Base-by-base conservation (phyloP, 208 protist genomes). In the Acanthamoeba lenticulata region DNA sequence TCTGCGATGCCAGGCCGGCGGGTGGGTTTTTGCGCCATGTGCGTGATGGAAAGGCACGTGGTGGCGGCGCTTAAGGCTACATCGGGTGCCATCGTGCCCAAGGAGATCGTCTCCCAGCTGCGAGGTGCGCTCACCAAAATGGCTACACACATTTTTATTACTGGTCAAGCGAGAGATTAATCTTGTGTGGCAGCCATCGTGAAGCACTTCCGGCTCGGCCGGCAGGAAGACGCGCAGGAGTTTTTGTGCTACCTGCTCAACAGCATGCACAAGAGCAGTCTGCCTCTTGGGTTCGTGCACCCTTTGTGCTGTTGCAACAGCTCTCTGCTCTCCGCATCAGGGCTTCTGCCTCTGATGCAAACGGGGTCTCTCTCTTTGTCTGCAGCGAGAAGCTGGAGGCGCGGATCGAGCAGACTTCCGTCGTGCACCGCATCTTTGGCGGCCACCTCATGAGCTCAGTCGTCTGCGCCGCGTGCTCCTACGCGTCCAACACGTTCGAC, bases 211-310 rank as follows among this genome's bases (percentile, higher is more conserved):
- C 92, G 94, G 11, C 34, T 97, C 2, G 97, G 97, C 13, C 24
- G 96, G 21, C 97, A 98, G 95, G 97, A 98, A 86, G 98, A 98
- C 69, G 96, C 97, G 9, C 98, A 98, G 94, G 98, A 98, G 89
- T 98, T 98, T 57, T 42, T 98, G n/a, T 88, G 97, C 36, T 97
- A 94, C 45, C 42, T 98, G 24, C 49, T 98, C 17, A 97, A 97
- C 29, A 77, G 34, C 17, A 47, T 98, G 45, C 96, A 98, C 38
- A 97, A 97, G 57, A 52, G 79, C 34, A 94, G 62, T 79, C 40
- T 98, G 21, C 45, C 49, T 34, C 4, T 19, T 17, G 83, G 83
- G 83, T 90, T 0, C 29, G 45, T 65, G 24, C 19, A 32, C 42
- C 3, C 11, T 7, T 90, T 91, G 34, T 89, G 2, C 79, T 36